These are phyloP conservation scores for Gillenia trifoliata DNA, from an alignment of 306 rosid genomes.

Conservation along the genomic window DNA sequence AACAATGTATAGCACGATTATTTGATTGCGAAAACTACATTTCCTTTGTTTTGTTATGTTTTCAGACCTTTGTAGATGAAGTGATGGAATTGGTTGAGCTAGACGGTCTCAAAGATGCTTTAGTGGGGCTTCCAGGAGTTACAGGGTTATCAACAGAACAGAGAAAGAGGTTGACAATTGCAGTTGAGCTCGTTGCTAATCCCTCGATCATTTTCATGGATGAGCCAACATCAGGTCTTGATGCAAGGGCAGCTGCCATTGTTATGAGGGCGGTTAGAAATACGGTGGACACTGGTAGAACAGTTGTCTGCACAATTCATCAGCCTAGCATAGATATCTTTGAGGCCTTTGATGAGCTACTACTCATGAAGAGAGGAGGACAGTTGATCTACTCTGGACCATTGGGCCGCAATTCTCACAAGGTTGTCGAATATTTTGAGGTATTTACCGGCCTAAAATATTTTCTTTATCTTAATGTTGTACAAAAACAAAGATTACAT, in stretches of 20 bases:
- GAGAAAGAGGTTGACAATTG: constrained; percentile 84
- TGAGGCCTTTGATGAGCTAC: constrained; percentile 92
- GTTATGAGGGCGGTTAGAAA: constrained; percentile 95
- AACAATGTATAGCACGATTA: too few species aligned
- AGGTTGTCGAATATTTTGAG: constrained; percentile 76
- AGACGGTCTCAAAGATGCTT: constrained; percentile 67
- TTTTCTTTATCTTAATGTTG: background rate
- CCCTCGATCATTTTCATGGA: constrained; percentile 99
- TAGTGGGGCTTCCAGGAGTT: constrained; percentile 93
- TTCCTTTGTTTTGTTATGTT: background rate
- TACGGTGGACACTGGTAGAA: constrained; percentile 96
- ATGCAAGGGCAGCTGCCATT: constrained; percentile 98
- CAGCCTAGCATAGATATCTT: constrained; percentile 99
- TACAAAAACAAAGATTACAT: background rate
- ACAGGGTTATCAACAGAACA: constrained; percentile 97
- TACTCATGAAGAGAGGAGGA: constrained; percentile 92
- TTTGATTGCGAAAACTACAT: constrained; percentile 10
- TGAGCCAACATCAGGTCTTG: constrained; percentile 97
- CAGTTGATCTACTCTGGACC: constrained; percentile 85
- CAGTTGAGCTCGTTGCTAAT: constrained; percentile 96
- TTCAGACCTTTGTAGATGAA: constrained; percentile 77
- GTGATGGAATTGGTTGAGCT: constrained; percentile 92
- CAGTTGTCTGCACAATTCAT: constrained; percentile 98
- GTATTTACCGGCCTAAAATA: constrained; percentile 22
- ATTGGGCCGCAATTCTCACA: constrained; percentile 76